A percentile compares a stretch with the other conserved stretches of the same genome.
These are phyloP conservation scores for Alternaria metachromatica DNA, from an alignment of 2,329 filamentous ascomycete species.

Conservation along the genomic window DNA sequence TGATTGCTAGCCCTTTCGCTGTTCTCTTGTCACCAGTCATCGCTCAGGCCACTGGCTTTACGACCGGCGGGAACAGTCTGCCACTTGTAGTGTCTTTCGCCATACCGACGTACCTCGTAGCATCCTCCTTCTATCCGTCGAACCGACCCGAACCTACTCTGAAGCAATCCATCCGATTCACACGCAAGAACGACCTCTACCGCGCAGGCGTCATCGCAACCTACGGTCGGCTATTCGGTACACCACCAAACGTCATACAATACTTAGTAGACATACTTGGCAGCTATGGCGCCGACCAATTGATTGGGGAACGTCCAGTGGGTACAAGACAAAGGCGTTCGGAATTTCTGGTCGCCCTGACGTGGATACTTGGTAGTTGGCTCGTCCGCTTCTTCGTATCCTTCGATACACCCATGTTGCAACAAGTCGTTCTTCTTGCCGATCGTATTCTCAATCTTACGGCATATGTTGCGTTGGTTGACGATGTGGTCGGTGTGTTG, in stretches of 20 bases:
- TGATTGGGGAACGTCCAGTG: conserved; percentile 18
- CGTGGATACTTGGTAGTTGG: conserved; percentile 10
- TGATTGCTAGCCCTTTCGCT: conserved; percentile 15
- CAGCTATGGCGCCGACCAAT: conserved; percentile 7
- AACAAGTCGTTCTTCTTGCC: not conserved
- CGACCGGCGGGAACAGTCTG: not conserved
- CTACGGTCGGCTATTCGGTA: conserved; percentile 21
- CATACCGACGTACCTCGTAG: conserved; percentile 21
- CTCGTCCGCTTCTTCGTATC: conserved; percentile 7
- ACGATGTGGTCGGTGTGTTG: conserved; percentile 24
- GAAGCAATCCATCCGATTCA: conserved; percentile 22
- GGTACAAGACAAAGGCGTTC: conserved; percentile 17
- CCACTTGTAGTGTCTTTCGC: conserved; percentile 9
- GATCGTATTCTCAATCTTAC: conserved; percentile 18
- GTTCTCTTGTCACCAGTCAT: conserved; percentile 7
- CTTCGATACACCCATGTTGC: conserved; percentile 1
- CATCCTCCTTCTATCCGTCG: conserved; percentile 13
- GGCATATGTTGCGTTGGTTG: conserved; percentile 27
- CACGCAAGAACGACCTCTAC: conserved; percentile 17
- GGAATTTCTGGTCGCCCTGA: conserved; percentile 17
- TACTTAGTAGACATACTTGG: conserved; percentile 15
- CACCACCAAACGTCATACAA: conserved; percentile 13
- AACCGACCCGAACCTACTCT: conserved; percentile 18
- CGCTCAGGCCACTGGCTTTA: not conserved
- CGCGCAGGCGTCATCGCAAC: conserved; percentile 23